Evolutionary conservation across 805 yeast genomes (phyloP).

Genomic region (Starmerella sirachaensis): DNA sequence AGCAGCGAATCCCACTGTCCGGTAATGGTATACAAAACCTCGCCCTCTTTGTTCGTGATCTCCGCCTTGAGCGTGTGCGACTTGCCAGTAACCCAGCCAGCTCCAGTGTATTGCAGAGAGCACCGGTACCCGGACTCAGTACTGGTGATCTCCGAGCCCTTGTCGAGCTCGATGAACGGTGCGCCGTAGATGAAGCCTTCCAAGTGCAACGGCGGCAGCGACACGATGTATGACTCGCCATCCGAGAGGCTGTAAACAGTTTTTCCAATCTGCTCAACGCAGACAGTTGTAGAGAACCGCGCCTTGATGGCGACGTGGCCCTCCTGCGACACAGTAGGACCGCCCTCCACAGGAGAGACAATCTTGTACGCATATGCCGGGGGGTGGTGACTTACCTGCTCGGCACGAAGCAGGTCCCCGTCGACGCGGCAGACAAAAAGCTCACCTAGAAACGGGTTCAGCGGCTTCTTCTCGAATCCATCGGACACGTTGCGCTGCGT

Average conservation of each 20-base stretch:
- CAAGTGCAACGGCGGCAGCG: constrained; percentile 90
- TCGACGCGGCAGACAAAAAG: constrained; percentile 88
- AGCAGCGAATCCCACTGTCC: constrained; percentile 77
- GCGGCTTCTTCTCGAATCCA: constrained; percentile 95
- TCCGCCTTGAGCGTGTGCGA: constrained; percentile 86
- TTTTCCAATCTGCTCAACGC: constrained; percentile 87
- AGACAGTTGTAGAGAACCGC: constrained; percentile 64
- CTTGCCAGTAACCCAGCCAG: constrained; percentile 92
- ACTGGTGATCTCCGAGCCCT: constrained; percentile 71
- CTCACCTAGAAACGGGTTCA: constrained; percentile 94
- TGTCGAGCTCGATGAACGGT: constrained; percentile 91
- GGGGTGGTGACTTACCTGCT: constrained; percentile 96
- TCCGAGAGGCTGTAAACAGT: constrained; percentile 50
- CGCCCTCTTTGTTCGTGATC: constrained; percentile 37
- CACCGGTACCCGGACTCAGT: constrained; percentile 59
- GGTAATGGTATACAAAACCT: constrained; percentile 60
- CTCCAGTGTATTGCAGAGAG: constrained; percentile 69
- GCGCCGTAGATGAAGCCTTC: constrained; percentile 86
- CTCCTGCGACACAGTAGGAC: constrained; percentile 58
- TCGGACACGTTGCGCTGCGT: constrained; percentile 80
- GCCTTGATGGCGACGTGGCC: constrained; percentile 89
- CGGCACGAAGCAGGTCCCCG: constrained; percentile 68
- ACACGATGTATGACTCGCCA: constrained; percentile 58
- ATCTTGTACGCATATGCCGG: constrained; percentile 91
- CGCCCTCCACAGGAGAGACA: constrained; percentile 34